These are phyloP conservation scores for Fraxinus angustifolia DNA, from an alignment of 305 asterid species.

Conservation along the genomic window DNA sequence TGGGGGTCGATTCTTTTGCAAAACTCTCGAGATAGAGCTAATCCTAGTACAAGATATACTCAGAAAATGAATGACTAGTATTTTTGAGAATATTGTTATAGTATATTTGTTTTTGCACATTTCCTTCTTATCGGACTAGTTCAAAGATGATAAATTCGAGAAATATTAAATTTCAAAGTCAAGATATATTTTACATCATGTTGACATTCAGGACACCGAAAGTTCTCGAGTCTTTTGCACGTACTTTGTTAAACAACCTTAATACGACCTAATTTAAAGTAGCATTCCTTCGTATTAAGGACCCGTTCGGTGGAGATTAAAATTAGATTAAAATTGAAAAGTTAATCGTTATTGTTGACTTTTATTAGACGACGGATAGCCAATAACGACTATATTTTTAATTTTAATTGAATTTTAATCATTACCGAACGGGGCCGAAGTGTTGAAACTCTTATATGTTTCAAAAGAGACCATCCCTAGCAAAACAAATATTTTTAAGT, in stretches of 20 bases:
- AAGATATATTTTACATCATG: too few species aligned
- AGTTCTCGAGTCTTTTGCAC: too few species aligned
- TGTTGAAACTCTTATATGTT: not conserved
- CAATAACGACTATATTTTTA: too few species aligned
- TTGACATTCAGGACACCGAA: not conserved
- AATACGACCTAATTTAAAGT: not conserved
- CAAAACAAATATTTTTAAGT: not conserved
- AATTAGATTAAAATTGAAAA: too few species aligned
- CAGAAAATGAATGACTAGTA: not conserved
- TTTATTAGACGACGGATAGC: too few species aligned
- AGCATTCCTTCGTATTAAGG: not conserved
- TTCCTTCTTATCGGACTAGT: not conserved
- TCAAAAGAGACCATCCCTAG: not conserved
- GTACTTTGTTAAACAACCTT: too few species aligned
- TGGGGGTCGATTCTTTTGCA: not conserved
- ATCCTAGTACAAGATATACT: not conserved
- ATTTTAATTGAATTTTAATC: too few species aligned
- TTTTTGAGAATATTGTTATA: not conserved
- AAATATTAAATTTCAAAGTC: not conserved
- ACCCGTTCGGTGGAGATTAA: too few species aligned
- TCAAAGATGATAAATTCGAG: not conserved
- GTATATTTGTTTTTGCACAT: not conserved
- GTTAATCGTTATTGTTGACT: too few species aligned
- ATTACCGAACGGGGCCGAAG: too few species aligned
- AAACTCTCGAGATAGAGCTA: not conserved